A percentile compares a stretch with the other conserved stretches of the same genome.
Evolutionary conservation across 2,329 filamentous ascomycete genomes (phyloP).

Genomic region (Fusarium gaditjirri): DNA sequence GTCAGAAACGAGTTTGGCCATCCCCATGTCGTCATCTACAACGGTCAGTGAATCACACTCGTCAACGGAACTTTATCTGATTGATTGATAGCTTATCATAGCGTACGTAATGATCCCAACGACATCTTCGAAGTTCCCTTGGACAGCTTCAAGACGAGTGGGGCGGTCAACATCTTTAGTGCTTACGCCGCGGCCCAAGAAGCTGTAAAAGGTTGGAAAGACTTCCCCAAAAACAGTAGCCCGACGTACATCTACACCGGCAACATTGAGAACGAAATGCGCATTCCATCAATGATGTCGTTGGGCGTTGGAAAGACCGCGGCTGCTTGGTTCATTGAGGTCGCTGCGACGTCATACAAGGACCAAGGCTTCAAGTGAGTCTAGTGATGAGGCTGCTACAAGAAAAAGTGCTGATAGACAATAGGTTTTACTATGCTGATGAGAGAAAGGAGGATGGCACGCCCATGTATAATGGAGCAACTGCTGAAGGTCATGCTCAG

Average conservation of each 20-base stretch:
- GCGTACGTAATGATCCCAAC: neutral
- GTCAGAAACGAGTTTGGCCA: neutral
- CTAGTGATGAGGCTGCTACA: rapidly evolving
- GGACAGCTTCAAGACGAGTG: neutral
- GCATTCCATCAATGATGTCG: neutral
- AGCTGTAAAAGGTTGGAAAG: neutral
- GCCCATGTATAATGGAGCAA: neutral
- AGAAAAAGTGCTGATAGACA: rapidly evolving
- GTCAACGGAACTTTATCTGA: rapidly evolving
- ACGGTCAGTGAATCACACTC: neutral
- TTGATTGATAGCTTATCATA: neutral
- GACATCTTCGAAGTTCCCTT: neutral
- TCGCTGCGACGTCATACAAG: constrained; percentile 3
- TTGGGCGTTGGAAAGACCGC: constrained; percentile 17
- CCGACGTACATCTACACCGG: constrained; percentile 8
- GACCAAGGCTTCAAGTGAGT: neutral
- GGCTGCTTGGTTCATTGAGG: neutral
- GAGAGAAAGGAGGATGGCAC: constrained; percentile 14
- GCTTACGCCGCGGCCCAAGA: constrained; percentile 15
- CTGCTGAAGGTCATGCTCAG: neutral
- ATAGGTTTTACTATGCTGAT: constrained; percentile 24
- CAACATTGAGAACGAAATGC: neutral
- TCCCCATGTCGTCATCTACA: constrained; percentile 13
- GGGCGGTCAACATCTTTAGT: neutral
- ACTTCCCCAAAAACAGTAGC: neutral